Percentiles rank a stretch among this genome's conserved stretches.
Conservation (phyloP, 2,329 filamentous ascomycete species). For the Tothia fuscella region DNA sequence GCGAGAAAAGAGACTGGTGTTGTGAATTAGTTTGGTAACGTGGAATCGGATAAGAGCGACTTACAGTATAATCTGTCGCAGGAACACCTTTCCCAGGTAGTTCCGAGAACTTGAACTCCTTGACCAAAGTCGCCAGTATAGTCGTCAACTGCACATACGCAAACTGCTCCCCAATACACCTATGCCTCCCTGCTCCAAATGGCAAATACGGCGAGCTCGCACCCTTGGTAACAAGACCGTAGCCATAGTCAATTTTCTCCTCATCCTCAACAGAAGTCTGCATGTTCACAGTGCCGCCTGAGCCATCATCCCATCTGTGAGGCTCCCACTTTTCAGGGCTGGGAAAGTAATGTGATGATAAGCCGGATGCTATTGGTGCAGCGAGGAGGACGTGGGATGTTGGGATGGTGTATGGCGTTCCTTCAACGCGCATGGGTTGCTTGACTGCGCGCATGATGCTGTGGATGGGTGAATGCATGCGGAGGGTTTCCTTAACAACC, state of each 20-base stretch:
- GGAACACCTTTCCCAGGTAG: constrained; percentile 58
- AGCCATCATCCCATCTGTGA: constrained; percentile 70
- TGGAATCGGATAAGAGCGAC: constrained; percentile 18
- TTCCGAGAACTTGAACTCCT: constrained; percentile 70
- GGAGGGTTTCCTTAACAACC: constrained; percentile 83
- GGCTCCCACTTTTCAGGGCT: constrained; percentile 78
- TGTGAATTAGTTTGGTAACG: background rate
- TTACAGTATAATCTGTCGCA: constrained; percentile 52
- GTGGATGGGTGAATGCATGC: constrained; percentile 86
- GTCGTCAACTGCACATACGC: constrained; percentile 86
- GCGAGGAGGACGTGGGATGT: constrained; percentile 70
- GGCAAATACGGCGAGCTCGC: constrained; percentile 82
- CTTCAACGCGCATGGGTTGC: constrained; percentile 70
- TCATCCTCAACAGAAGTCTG: constrained; percentile 41
- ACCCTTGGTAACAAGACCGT: constrained; percentile 85
- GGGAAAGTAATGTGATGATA: constrained; percentile 65
- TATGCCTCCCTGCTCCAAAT: constrained; percentile 83
- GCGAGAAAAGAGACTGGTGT: constrained; percentile 34
- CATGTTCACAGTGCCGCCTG: constrained; percentile 34
- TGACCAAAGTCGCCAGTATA: constrained; percentile 65
- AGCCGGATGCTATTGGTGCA: constrained; percentile 69
- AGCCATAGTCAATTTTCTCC: constrained; percentile 82
- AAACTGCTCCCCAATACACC: constrained; percentile 95
- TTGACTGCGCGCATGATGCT: constrained; percentile 91
- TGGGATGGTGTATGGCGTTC: constrained; percentile 73